Evolutionary conservation across 2,329 filamentous ascomycete genomes (phyloP).

Genomic region (Venturia carpophila): DNA sequence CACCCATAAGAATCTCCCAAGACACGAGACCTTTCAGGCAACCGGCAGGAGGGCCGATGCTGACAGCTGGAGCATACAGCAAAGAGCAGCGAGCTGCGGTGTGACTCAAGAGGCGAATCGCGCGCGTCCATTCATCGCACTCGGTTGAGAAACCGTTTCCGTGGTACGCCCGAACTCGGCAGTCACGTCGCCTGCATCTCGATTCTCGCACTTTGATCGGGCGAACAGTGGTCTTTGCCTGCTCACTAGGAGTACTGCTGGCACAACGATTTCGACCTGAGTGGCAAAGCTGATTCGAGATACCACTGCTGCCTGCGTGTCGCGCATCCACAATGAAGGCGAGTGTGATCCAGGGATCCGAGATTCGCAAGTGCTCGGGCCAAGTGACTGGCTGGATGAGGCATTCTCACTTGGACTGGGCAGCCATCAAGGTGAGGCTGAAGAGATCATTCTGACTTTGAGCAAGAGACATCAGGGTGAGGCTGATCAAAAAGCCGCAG

Average conservation of each 20-base stretch:
- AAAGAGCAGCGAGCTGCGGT: neutral
- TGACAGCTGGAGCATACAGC: neutral
- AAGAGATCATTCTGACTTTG: too few species aligned
- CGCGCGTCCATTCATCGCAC: neutral
- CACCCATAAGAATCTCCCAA: neutral
- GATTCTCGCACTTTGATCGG: neutral
- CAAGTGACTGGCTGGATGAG: neutral
- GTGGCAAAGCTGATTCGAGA: neutral
- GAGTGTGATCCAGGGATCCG: neutral
- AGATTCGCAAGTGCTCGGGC: neutral
- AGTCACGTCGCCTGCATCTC: neutral
- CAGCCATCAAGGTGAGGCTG: conserved; percentile 6
- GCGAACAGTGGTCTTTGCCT: too few species aligned
- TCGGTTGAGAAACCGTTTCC: neutral
- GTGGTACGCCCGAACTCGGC: neutral
- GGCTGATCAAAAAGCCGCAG: neutral
- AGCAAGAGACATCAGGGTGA: conserved; percentile 1
- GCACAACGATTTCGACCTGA: neutral
- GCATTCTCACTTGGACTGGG: neutral
- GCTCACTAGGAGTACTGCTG: neutral
- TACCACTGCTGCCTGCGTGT: neutral
- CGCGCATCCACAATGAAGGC: neutral
- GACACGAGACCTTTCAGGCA: neutral
- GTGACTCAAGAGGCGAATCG: neutral
- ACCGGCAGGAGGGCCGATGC: neutral